These are phyloP conservation scores for Jacaranda copaia DNA, from an alignment of 257 asterid species.

Conservation along the genomic window DNA sequence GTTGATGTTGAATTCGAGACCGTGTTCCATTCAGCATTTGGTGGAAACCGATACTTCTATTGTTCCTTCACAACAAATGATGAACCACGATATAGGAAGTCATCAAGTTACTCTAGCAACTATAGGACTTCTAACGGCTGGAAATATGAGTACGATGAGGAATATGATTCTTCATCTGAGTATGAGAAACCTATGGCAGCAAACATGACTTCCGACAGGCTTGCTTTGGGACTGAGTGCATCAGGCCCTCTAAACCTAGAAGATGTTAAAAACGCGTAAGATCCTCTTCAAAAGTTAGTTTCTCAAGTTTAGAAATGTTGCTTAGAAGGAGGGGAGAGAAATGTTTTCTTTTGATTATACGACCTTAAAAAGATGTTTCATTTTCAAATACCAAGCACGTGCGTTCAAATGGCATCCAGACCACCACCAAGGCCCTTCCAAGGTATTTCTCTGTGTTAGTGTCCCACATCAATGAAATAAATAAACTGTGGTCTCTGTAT, in stretches of 20 bases:
- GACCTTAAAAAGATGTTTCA: constrained; percentile 10
- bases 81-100: constrained; percentile 57
- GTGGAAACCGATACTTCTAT: constrained; percentile 54
- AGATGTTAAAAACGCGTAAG: constrained; percentile 90
- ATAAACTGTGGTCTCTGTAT: too few species aligned
- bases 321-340: too few species aligned
- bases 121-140: constrained; percentile 43
- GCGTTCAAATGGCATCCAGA: constrained; percentile 99
- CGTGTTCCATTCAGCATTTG: constrained; percentile 62
- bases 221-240: constrained; percentile 75
- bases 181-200: constrained; percentile 38
- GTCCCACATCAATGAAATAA: too few species aligned
- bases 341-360: not conserved
- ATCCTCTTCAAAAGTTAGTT: constrained; percentile 29
- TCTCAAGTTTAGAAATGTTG: not conserved
- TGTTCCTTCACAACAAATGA: constrained; percentile 64
- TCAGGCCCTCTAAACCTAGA: constrained; percentile 83
- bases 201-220: constrained; percentile 62
- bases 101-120: constrained; percentile 57
- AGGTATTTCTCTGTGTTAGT: constrained; percentile 60
- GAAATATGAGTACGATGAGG: constrained; percentile 54
- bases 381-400: constrained; percentile 79
- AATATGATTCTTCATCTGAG: constrained; percentile 56
- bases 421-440: constrained; percentile 90
- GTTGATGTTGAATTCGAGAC: constrained; percentile 62